Evolutionary conservation across 2,329 filamentous ascomycete species (phyloP), one percentile per base, ranked within the genome.

Genomic region (Penicillium nordicum): DNA sequence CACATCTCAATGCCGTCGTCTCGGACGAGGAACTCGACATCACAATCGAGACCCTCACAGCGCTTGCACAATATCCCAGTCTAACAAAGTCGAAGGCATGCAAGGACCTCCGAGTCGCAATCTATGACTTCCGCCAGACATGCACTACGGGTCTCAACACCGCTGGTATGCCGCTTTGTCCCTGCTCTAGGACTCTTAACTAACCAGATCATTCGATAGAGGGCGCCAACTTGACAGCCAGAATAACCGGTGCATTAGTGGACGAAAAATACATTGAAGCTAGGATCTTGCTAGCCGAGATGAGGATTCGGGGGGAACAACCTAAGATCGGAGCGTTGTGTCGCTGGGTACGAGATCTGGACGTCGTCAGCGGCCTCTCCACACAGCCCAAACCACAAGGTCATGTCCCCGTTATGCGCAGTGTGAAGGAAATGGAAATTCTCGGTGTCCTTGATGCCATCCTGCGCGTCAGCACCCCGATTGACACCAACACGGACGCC

Each of bases 281-380:
- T 5, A 80, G 80, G 50, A 80, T 89, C 16, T 68, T 88, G 14
- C 79, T 90, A 1, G 82, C 86, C 0, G 87, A 89, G 74, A 89
- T 89, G 87, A 79, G 82, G 30, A 84, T 89, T 18, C 77, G 86
- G n/a, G 76, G 78, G 3, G 80, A 89, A 59, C 80, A 82, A 18
- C 87, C 87, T 0, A 88, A 88, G 62, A 74, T 89, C 0, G 87
- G 87, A 21, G 85, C 87, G 1, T 72, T 89, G 8, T 89, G 86
- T 69, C 83, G 87, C 55, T 90, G 87, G 87, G 87, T 89, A 5
- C 81, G 87, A 55, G 86, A 88, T 66, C 75, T 89, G 27, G 87
- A 89, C 64, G 83, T 88, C 25, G 83, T 88, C 48, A 87, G 84
- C 61, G 86, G 86, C 1, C 73, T 88, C 8, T 84, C 84, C 4